phyloP scores from a whole-genome alignment of 2,329 filamentous ascomycete genomes.

The Sphaceloma murrayae region DNA sequence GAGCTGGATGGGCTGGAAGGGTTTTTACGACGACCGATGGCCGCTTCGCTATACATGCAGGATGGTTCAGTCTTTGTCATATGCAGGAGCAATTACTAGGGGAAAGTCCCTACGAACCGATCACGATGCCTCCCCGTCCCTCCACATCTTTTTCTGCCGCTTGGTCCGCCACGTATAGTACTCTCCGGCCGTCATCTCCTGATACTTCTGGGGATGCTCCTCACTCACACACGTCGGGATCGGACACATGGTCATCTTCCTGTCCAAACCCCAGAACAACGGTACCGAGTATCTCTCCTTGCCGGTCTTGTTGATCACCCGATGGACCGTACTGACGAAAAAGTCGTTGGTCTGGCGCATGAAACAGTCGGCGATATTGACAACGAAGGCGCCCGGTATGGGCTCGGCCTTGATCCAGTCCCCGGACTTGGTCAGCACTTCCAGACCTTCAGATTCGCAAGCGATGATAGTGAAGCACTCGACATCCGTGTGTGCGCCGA shows the following conservation, averaged over 20 bases:
- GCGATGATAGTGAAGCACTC: constrained; percentile 41
- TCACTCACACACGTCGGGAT: constrained; percentile 28
- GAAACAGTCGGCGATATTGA: constrained; percentile 44
- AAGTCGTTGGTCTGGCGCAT: constrained; percentile 43
- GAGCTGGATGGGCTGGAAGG: too few species aligned
- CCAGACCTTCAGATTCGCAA: constrained; percentile 35
- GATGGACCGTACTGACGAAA: constrained; percentile 47
- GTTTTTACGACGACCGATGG: too few species aligned
- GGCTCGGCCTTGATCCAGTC: constrained; percentile 38
- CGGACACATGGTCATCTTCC: constrained; percentile 23
- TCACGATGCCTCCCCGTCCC: constrained; percentile 6
- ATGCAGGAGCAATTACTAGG: not conserved
- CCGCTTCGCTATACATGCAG: too few species aligned
- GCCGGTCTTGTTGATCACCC: constrained; percentile 45
- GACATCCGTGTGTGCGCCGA: constrained; percentile 35
- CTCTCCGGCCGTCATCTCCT: constrained; percentile 29
- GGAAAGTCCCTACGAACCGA: not conserved
- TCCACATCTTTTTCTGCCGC: constrained; percentile 14
- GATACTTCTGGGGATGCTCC: constrained; percentile 30
- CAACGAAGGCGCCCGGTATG: constrained; percentile 37
- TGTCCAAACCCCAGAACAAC: constrained; percentile 42
- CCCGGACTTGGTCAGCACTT: constrained; percentile 33
- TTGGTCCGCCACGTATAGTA: constrained; percentile 24
- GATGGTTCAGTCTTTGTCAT: too few species aligned
- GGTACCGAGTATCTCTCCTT: constrained; percentile 48